Evolutionary conservation across 2,329 filamentous ascomycete genomes (phyloP).

Genomic region (Ophiocordyceps robertsii): DNA sequence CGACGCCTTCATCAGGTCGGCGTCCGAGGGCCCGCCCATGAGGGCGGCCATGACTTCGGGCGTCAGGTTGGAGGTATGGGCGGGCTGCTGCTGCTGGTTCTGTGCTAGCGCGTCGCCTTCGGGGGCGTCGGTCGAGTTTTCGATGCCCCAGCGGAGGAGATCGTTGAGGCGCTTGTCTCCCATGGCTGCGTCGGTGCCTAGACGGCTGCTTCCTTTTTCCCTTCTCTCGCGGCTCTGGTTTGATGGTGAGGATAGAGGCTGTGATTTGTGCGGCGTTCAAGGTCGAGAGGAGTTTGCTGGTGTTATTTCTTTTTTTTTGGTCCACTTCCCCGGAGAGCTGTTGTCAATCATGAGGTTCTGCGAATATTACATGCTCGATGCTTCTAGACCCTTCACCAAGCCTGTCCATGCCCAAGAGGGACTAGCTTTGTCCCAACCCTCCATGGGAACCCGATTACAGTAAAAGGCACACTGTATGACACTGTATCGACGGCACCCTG

Average conservation of each 20-base stretch:
- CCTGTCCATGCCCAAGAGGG: not conserved
- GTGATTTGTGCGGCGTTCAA: too few relatives aligned
- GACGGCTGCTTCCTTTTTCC: not conserved
- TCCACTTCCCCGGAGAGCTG: not conserved
- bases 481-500: too few relatives aligned
- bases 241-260: too few relatives aligned
- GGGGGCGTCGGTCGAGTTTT: slow-evolving; percentile 25
- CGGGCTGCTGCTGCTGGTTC: slow-evolving; percentile 15
- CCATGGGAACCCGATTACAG: too few relatives aligned
- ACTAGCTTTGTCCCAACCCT: not conserved
- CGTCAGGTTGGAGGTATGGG: slow-evolving; percentile 36
- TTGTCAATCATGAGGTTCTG: not conserved
- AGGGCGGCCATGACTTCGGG: slow-evolving; percentile 60
- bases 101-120: slow-evolving; percentile 14
- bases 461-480: too few relatives aligned
- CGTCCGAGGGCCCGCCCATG: slow-evolving; percentile 77
- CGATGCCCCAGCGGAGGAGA: slow-evolving; percentile 65
- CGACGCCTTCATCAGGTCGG: slow-evolving; percentile 77
- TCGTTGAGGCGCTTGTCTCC: slow-evolving; percentile 50
- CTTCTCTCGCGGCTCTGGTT: not conserved
- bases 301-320: not conserved
- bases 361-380: too few relatives aligned
- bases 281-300: too few relatives aligned
- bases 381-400: not conserved
- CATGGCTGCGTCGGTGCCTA: slow-evolving; percentile 9